These are phyloP conservation scores for Triadica sebifera DNA, from an alignment of 345 rosid species.

Conservation along the genomic window DNA sequence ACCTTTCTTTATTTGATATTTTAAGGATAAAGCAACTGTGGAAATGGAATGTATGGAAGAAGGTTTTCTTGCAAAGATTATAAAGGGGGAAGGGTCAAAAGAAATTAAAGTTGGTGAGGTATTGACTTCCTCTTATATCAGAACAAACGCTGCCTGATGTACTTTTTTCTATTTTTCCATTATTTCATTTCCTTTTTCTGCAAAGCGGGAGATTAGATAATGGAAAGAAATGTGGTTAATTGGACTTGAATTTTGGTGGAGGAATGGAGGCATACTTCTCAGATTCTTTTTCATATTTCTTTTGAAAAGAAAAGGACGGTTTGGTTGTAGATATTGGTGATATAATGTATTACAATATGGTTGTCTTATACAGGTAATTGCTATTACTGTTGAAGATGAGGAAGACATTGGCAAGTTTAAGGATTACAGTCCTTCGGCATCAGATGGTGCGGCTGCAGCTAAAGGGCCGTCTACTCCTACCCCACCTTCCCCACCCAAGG, in stretches of 20 bases:
- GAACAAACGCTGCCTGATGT: not conserved
- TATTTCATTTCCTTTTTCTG: not conserved
- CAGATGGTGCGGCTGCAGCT: conserved; percentile 42
- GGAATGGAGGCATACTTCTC: not conserved
- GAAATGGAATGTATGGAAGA: conserved; percentile 99
- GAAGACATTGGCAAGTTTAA: conserved; percentile 76
- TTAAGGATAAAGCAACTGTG: conserved; percentile 91
- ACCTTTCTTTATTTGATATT: conserved; percentile 16
- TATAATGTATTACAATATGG: not conserved
- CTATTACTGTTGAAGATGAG: conserved; percentile 89
- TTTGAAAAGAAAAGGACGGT: not conserved
- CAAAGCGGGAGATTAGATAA: not conserved
- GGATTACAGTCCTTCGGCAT: conserved; percentile 72
- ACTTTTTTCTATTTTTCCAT: not conserved
- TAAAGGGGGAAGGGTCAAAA: conserved; percentile 82
- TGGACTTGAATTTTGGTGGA: not conserved
- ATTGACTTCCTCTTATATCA: conserved; percentile 19
- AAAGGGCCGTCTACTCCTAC: conserved; percentile 45
- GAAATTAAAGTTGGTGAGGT: conserved; percentile 98
- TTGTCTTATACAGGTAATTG: conserved; percentile 55
- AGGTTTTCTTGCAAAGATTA: conserved; percentile 90
- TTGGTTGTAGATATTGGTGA: conserved; percentile 7
- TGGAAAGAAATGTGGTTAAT: not conserved
- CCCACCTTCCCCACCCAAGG: conserved; percentile 48
- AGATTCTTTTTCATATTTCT: not conserved